Evolutionary conservation across 139 green algal species (phyloP).

Genomic region (Chlamydomonas eustigma): DNA sequence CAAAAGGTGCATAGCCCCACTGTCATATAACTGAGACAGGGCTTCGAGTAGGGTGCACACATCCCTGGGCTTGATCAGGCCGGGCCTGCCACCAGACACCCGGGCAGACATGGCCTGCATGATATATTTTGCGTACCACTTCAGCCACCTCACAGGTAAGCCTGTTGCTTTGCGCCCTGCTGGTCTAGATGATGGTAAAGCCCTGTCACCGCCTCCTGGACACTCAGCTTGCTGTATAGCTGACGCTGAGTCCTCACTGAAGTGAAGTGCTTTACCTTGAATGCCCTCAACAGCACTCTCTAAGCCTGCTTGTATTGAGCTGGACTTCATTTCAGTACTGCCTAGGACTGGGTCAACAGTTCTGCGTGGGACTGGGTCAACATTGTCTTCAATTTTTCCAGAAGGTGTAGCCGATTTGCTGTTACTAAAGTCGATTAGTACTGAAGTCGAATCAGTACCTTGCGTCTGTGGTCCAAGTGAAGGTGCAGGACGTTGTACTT

Average conservation of each 20-base stretch:
- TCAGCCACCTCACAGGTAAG: neutral
- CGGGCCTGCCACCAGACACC: no score
- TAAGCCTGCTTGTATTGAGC: neutral
- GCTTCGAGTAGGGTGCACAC: neutral
- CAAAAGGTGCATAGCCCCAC: neutral
- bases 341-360: neutral
- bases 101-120: neutral
- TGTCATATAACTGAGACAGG: neutral
- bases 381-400: neutral
- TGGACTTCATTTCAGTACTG: neutral
- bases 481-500: no score
- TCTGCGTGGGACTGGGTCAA: neutral
- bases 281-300: neutral
- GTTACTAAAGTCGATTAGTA: neutral
- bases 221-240: neutral
- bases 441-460: no score
- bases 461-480: no score
- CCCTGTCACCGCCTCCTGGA: neutral
- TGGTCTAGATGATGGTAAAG: neutral
- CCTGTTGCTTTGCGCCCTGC: neutral
- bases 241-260: neutral
- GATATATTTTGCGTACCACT: neutral
- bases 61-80: neutral
- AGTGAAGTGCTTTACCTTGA: neutral
- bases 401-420: neutral